Percentiles rank a stretch among this genome's conserved stretches.
Evolutionary conservation across 257 asterid species (phyloP).

Genomic region (Verbena officinalis): DNA sequence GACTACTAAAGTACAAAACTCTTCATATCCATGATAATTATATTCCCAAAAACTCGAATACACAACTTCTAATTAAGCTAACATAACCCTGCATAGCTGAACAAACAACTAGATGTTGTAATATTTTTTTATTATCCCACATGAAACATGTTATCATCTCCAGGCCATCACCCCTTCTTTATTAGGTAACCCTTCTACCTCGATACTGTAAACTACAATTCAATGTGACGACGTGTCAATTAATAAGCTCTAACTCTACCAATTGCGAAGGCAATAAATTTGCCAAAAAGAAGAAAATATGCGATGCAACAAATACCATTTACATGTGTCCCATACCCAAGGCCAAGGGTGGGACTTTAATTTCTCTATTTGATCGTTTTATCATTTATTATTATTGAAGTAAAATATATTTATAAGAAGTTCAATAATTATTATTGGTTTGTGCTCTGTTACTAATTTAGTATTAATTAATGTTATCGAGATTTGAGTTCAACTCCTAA

Average conservation of each 20-base stretch:
- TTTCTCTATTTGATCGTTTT: background rate
- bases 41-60: too few species aligned
- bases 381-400: too few species aligned
- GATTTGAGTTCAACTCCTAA: too few species aligned
- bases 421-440: too few species aligned
- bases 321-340: constrained; percentile 27
- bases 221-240: constrained; percentile 41
- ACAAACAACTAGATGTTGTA: too few species aligned
- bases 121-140: constrained; percentile 30
- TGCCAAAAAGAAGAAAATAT: background rate
- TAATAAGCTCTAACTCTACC: constrained; percentile 16
- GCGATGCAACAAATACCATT: constrained; percentile 3
- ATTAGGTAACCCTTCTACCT: constrained; percentile 37
- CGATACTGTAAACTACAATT: constrained; percentile 36
- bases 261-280: constrained; percentile 13
- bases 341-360: constrained; percentile 27
- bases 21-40: too few species aligned
- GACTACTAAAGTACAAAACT: too few species aligned
- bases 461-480: too few species aligned
- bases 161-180: constrained; percentile 35
- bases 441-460: too few species aligned
- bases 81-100: too few species aligned
- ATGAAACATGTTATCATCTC: constrained; percentile 44
- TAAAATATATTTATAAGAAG: too few species aligned
- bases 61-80: too few species aligned